Percentiles rank a stretch among this genome's conserved stretches.
phyloP scores from a whole-genome alignment of 305 asterid species.

The Solanum hybrid region DNA sequence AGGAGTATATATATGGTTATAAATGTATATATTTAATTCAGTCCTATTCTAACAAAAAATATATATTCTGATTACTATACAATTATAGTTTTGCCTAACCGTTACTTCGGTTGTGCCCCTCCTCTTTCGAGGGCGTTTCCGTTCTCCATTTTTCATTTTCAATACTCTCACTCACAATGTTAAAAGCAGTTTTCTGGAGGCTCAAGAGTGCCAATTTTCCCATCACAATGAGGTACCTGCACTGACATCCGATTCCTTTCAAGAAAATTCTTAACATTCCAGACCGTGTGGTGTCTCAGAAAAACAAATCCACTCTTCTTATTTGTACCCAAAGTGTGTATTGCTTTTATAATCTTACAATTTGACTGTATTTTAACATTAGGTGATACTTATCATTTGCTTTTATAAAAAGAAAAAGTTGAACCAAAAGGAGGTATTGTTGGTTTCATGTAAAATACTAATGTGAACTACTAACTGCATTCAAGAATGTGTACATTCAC shows the following conservation, averaged over 20 bases:
- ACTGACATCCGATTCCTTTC: not conserved
- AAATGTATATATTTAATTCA: too few relatives aligned
- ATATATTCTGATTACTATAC: too few relatives aligned
- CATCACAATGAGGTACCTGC: not conserved
- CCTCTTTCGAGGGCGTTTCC: too few relatives aligned
- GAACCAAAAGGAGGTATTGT: not conserved
- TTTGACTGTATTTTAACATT: not conserved
- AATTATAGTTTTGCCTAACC: too few relatives aligned
- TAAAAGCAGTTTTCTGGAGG: too few relatives aligned
- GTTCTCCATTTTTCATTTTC: too few relatives aligned
- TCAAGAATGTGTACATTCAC: not conserved
- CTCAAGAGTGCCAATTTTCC: too few relatives aligned
- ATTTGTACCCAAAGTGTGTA: not conserved
- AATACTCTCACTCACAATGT: too few relatives aligned
- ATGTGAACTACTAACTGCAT: not conserved
- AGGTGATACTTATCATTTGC: not conserved
- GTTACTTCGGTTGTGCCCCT: too few relatives aligned
- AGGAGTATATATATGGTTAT: too few relatives aligned
- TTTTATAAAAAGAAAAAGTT: not conserved
- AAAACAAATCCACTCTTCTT: not conserved
- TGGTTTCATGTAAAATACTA: not conserved
- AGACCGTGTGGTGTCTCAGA: not conserved
- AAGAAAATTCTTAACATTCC: not conserved
- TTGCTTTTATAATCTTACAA: not conserved
- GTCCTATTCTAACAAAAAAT: too few relatives aligned